Evolutionary conservation across 2,329 filamentous ascomycete species (phyloP).

Genomic region (Apiospora koreana): DNA sequence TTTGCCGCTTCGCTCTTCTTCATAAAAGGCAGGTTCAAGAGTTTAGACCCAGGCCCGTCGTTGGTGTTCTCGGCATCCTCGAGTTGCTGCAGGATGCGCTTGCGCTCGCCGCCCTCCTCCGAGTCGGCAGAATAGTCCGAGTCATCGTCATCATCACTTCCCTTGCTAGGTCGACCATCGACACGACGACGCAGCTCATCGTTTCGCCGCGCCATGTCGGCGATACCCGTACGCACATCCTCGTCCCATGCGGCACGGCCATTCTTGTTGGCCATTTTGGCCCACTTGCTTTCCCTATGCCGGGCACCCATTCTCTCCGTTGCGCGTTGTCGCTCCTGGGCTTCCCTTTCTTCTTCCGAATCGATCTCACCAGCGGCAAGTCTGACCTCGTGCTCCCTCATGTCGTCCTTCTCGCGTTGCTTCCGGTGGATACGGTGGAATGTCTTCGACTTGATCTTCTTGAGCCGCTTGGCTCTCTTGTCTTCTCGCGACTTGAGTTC

Average conservation of each 20-base stretch:
- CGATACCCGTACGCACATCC: constrained; percentile 74
- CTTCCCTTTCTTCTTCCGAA: constrained; percentile 66
- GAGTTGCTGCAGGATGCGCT: constrained; percentile 50
- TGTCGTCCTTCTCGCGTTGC: constrained; percentile 58
- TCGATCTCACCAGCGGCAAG: constrained; percentile 60
- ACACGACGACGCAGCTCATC: constrained; percentile 81
- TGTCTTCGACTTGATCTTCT: constrained; percentile 98
- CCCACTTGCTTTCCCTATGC: constrained; percentile 90
- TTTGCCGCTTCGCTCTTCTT: constrained; percentile 78
- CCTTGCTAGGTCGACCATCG: constrained; percentile 59
- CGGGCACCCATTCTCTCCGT: constrained; percentile 83
- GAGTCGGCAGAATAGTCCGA: constrained; percentile 59
- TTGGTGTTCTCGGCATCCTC: constrained; percentile 46
- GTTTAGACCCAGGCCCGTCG: constrained; percentile 61
- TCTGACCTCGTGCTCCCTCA: constrained; percentile 52
- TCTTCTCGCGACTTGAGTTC: constrained; percentile 89
- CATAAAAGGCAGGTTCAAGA: constrained; percentile 94
- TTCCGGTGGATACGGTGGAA: constrained; percentile 91
- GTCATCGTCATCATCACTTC: constrained; percentile 41
- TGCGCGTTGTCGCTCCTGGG: constrained; percentile 71
- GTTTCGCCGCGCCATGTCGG: constrained; percentile 79
- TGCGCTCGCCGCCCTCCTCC: constrained; percentile 52
- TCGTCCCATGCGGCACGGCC: constrained; percentile 88
- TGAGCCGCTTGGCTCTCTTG: constrained; percentile 85
- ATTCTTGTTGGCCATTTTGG: constrained; percentile 77